These are phyloP conservation scores for Schizothecium vesticola DNA, from an alignment of 495 filamentous ascomycete species.

Conservation along the genomic window DNA sequence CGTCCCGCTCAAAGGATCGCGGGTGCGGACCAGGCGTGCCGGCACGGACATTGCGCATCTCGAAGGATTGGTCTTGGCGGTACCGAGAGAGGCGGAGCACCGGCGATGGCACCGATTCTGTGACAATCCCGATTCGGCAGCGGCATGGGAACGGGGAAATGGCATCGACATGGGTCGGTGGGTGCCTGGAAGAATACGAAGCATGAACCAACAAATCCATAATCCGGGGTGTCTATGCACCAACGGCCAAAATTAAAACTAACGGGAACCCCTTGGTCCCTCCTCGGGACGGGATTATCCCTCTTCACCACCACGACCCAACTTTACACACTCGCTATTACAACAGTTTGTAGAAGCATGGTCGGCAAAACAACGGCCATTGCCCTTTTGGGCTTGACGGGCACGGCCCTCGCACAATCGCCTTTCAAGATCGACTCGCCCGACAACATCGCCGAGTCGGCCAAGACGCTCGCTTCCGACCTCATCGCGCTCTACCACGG, in stretches of 20 bases:
- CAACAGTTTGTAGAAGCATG: neutral
- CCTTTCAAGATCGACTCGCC: conserved; percentile 2
- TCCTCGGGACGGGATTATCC: no score
- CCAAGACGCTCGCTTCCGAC: conserved; percentile 18
- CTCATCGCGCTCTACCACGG: conserved; percentile 60
- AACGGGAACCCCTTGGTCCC: neutral
- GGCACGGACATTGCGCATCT: neutral
- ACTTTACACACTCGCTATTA: neutral
- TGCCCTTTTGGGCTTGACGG: neutral
- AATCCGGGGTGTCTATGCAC: neutral
- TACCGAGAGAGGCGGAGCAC: neutral
- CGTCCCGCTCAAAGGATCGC: neutral
- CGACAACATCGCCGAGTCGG: neutral
- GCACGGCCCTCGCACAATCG: neutral
- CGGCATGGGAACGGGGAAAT: neutral
- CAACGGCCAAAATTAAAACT: neutral
- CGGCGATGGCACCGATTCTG: neutral
- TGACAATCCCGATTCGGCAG: neutral
- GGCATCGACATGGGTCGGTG: neutral
- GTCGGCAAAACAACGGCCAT: neutral
- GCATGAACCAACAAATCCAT: neutral
- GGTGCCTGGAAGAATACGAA: neutral
- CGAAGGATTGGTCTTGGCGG: neutral
- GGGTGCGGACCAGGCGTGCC: neutral
- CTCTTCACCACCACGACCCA: neutral